phyloP scores from a whole-genome alignment of 352 stramenopile genomes.

The Globisporangium paroecandrum region DNA sequence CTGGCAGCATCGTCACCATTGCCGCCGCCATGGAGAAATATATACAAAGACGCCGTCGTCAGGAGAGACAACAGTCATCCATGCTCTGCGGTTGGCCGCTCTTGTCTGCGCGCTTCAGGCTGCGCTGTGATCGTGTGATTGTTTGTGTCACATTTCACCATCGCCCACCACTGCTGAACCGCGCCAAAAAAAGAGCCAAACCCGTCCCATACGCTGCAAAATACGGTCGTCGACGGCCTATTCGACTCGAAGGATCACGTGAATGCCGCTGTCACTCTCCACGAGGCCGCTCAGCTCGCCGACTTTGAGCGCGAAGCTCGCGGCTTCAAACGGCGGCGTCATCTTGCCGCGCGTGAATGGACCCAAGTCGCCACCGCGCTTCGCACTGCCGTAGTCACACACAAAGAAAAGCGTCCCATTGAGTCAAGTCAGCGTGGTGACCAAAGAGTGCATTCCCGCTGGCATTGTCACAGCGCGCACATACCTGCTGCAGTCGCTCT shows the following conservation, averaged over 20 bases:
- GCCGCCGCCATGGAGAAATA: not conserved
- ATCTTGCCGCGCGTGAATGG: conserved; percentile 90
- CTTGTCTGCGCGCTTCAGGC: not conserved
- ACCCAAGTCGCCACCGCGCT: conserved; percentile 89
- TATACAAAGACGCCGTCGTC: not conserved
- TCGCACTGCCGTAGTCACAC: conserved; percentile 50
- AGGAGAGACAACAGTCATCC: not conserved
- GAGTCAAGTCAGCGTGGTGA: not conserved
- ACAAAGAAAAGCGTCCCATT: not conserved
- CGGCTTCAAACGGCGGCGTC: conserved; percentile 90
- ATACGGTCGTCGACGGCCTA: conserved; percentile 21
- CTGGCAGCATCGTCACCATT: not conserved
- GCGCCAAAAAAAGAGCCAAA: conserved; percentile 2
- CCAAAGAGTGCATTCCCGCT: not conserved
- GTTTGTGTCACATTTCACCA: not conserved
- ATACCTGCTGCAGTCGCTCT: conserved; percentile 90
- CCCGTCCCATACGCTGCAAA: conserved; percentile 1
- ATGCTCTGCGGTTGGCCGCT: not conserved
- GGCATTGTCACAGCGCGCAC: conserved; percentile 18
- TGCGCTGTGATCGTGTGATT: not conserved
- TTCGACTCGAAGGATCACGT: conserved; percentile 94
- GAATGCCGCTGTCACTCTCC: conserved; percentile 94
- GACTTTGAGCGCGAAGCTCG: conserved; percentile 90
- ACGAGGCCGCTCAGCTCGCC: conserved; percentile 94
- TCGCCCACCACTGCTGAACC: conserved; percentile 1